phyloP scores from a whole-genome alignment of 2,329 filamentous ascomycete genomes.

The Colletotrichum kahawae region DNA sequence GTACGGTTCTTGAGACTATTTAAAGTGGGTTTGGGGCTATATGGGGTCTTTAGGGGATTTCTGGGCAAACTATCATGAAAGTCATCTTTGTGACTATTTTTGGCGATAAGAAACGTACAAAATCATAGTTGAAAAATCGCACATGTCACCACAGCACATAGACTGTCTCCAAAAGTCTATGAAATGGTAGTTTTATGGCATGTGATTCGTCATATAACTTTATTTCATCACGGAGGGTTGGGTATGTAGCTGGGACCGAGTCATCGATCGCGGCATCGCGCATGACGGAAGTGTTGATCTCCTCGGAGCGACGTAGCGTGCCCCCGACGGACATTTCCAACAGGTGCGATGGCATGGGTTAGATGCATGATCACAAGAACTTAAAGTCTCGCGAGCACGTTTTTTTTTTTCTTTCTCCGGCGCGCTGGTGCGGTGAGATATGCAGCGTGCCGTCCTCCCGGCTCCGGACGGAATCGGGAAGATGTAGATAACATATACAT shows the following conservation, averaged over 20 bases:
- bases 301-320: not conserved
- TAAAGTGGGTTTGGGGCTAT: too few relatives aligned
- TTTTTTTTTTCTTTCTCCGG: not conserved
- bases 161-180: rapidly evolving
- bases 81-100: not conserved
- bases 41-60: too few relatives aligned
- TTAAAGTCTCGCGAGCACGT: not conserved
- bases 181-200: rapidly evolving
- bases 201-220: not conserved
- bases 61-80: not conserved
- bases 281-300: rapidly evolving
- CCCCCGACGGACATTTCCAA: not conserved
- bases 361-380: not conserved
- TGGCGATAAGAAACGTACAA: rapidly evolving
- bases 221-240: not conserved
- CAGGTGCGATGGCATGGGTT: too few relatives aligned
- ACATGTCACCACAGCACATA: not conserved
- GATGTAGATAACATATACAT: too few relatives aligned
- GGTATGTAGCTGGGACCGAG: not conserved
- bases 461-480: not conserved
- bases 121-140: too few relatives aligned
- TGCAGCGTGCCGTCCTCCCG: not conserved
- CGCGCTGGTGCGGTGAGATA: too few relatives aligned
- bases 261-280: not conserved
- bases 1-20: rapidly evolving